A percentile compares a stretch with the other conserved stretches of the same genome.
phyloP scores from a whole-genome alignment of 495 filamentous ascomycete species.

The Neurospora terricola region DNA sequence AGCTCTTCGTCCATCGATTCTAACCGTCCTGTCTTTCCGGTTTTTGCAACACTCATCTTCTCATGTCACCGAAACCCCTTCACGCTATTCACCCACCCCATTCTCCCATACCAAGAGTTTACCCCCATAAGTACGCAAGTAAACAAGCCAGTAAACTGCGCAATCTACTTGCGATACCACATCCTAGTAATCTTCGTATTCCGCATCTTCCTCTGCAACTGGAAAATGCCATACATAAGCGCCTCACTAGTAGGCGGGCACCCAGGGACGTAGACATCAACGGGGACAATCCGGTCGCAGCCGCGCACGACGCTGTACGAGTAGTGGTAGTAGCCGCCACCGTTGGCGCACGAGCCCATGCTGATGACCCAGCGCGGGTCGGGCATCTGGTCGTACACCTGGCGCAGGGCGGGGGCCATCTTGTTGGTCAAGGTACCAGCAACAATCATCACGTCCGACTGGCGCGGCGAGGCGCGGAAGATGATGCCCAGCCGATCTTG shows the following conservation, averaged over 20 bases:
- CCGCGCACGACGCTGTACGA: conserved; percentile 81
- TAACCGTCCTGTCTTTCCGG: neutral
- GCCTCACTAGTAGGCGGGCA: conserved; percentile 87
- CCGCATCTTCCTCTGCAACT: conserved; percentile 80
- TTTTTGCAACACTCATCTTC: neutral
- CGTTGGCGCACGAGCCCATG: conserved; percentile 89
- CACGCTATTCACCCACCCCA: neutral
- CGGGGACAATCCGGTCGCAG: conserved; percentile 83
- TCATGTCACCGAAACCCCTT: neutral
- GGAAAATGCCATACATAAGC: conserved; percentile 79
- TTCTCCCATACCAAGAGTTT: neutral
- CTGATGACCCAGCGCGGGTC: conserved; percentile 87
- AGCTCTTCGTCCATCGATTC: neutral
- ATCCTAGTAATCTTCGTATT: conserved; percentile 63
- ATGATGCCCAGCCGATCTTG: conserved; percentile 95
- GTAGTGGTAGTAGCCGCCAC: conserved; percentile 91
- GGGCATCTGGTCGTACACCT: conserved; percentile 98
- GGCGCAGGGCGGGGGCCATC: conserved; percentile 89
- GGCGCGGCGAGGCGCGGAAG: conserved; percentile 89
- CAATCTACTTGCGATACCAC: conserved; percentile 38
- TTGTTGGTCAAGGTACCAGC: conserved; percentile 95
- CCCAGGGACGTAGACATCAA: conserved; percentile 88
- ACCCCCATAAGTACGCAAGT: neutral
- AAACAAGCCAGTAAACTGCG: no score
- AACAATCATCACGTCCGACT: conserved; percentile 97